Base-by-base conservation (phyloP, 1,139 yeast species). In the Geotrichum australiense region DNA sequence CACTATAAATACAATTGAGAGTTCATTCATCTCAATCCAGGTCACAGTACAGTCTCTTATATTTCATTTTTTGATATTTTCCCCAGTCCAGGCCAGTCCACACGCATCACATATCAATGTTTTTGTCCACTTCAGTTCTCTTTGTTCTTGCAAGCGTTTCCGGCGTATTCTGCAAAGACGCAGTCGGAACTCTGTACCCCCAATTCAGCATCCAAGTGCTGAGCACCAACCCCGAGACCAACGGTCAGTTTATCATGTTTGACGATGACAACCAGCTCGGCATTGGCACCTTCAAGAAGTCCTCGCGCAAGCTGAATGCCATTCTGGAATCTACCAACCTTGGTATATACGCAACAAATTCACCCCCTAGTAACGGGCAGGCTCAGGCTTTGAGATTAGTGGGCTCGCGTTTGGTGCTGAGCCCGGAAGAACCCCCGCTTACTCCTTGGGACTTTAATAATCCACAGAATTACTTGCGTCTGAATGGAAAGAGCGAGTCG, bases 191-290 rank as follows among this genome's bases (percentile, higher is more conserved):
- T 4, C 7, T 31, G 11, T 31, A 31, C 21, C 35, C 35, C 6
- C 35, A 31, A 20, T 31, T 31, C 20, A 31, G 35, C 21, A 31
- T 31, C 12, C 35, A 31, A 31, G 35, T 31, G 6, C 20, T 31
- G 11, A 31, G 19, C 5, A 16, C 24, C 14, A 31, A 31, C 14
- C 24, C 14, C 8, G 35, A 31, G 4, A 31, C 35, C 15, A 31
- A 31, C 15, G 35, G 35, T 15, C 35, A 31, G 12, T 31, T 31
- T 31, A 16, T 31, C 6, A 8, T 11, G 15, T 31, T 31, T 31
- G 35, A 31, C 24, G 15, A 31, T 11, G 35, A 31, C 24, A 31
- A 31, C 24, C 21, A 20, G 8, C 35, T 31, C 6, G 8, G 24
- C 24, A 31, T 31, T 31, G 35, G 35, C 7, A 11, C 23, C 5